These are phyloP conservation scores for Candida tropicalis DNA, from an alignment of 1,139 yeast genomes.

Conservation along the genomic window DNA sequence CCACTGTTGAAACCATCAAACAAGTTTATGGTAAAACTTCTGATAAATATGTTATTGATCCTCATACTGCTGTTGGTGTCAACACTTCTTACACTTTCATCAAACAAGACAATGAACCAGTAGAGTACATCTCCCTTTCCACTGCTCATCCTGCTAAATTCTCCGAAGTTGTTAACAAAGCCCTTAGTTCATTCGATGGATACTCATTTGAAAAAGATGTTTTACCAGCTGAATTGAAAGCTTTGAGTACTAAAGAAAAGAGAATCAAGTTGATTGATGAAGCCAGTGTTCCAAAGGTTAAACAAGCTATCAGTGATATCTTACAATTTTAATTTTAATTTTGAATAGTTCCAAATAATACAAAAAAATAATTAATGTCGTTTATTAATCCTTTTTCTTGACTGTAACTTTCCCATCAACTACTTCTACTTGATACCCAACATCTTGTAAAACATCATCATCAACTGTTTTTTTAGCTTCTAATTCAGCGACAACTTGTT, in stretches of 20 bases:
- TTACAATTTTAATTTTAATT: conserved; percentile 29
- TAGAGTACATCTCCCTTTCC: conserved; percentile 72
- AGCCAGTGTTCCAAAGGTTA: conserved; percentile 73
- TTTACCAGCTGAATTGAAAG: conserved; percentile 83
- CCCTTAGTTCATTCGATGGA: conserved; percentile 63
- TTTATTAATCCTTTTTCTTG: conserved; percentile 18
- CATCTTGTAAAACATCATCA: conserved; percentile 37
- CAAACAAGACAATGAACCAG: conserved; percentile 41
- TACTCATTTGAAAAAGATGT: conserved; percentile 89
- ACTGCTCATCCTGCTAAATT: conserved; percentile 99
- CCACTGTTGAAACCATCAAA: conserved; percentile 78
- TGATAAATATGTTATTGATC: conserved; percentile 84
- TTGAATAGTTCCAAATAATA: no score
- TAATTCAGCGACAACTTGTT: conserved; percentile 63
- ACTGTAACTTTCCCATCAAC: conserved; percentile 38
- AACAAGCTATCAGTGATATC: conserved; percentile 72
- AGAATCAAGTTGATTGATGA: conserved; percentile 75
- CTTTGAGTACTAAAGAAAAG: conserved; percentile 69
- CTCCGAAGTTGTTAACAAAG: conserved; percentile 89
- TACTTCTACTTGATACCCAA: conserved; percentile 43
- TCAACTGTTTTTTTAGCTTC: conserved; percentile 42
- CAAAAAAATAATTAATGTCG: no score
- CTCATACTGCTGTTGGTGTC: conserved; percentile 96
- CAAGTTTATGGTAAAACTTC: conserved; percentile 60
- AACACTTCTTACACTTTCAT: conserved; percentile 70